Evolutionary conservation across 1,284 basidiomycete species (phyloP), one percentile per base, ranked within the genome.

Genomic region (Abortiporus biennis): DNA sequence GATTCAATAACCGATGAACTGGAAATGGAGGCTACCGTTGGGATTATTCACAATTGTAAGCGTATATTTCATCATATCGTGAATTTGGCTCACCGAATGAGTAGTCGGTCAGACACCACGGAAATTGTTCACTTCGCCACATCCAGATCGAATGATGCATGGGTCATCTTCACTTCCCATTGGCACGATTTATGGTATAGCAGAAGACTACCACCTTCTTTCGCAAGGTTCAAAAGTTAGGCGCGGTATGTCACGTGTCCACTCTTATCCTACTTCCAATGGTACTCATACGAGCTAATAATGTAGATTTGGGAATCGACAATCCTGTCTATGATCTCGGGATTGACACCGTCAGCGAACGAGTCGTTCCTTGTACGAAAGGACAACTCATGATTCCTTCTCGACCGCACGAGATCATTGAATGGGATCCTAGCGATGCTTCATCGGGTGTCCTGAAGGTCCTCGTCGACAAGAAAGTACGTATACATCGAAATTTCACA

Each of bases 41-140:
- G 92, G 3, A 95, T 94, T 50, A 96, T 98, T 36, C 93, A 97
- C 63, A 96, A 95, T 51, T 95, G 91, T 89, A 51, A 41, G 74
- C 52, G 15, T 22, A 5, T 31, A 25, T 11, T 20, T 54, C 21
- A 47, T 45, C 6, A 38, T 44, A 16, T 43, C 3, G 6, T 36
- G 4, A 16, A 13, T 13, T 30, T n/a, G 27, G 16, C 47, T 60
- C 22, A 55, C 32, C 16, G 34, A 11, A 11, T 43, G 23, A 40
- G 4, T 51, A 89, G 88, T 94, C 55, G 92, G 92, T 13, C 91
- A 94, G 64, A 94, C 92, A 0, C 92, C 92, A 1, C 72, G 81
- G 20, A 92, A 91, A 57, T 74, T 97, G n/a, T 98, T 97, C 64
- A 71, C 67, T n/a, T 57, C 68, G 1, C 78, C 90, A 3, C 94